phyloP scores from a whole-genome alignment of 768 basidiomycete species.

The Psilocybe azurescens region DNA sequence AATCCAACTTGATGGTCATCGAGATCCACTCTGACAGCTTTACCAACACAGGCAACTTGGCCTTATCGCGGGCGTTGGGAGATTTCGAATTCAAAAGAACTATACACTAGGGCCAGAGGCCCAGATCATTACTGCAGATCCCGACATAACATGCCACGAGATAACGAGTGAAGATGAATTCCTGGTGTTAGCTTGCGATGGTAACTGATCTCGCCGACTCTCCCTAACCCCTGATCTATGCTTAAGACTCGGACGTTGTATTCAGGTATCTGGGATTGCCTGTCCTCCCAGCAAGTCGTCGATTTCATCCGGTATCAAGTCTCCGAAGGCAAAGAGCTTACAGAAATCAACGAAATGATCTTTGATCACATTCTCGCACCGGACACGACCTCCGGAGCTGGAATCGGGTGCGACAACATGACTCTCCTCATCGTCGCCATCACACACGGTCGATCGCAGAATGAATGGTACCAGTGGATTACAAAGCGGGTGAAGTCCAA shows the following conservation, averaged over 20 bases:
- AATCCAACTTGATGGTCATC: slow-evolving; percentile 3
- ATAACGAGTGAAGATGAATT: slow-evolving; percentile 94
- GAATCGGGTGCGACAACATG: slow-evolving; percentile 99
- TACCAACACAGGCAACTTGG: slow-evolving; percentile 81
- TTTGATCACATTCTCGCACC: slow-evolving; percentile 95
- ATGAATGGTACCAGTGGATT: slow-evolving; percentile 94
- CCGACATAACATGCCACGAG: slow-evolving; percentile 85
- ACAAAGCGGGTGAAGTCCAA: slow-evolving; percentile 77
- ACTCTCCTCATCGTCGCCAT: slow-evolving; percentile 91
- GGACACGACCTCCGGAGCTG: slow-evolving; percentile 86
- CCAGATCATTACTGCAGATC: slow-evolving; percentile 95
- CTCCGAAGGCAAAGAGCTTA: slow-evolving; percentile 76
- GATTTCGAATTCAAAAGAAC: slow-evolving; percentile 99
- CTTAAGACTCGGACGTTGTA: background rate
- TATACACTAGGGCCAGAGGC: slow-evolving; percentile 78
- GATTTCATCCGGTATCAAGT: slow-evolving; percentile 87
- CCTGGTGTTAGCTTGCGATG: slow-evolving; percentile 95
- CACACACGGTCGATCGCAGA: slow-evolving; percentile 84
- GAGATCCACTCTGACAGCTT: background rate
- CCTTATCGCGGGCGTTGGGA: slow-evolving; percentile 91
- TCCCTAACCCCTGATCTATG: slow-evolving; percentile 1
- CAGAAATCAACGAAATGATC: slow-evolving; percentile 85
- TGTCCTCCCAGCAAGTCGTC: slow-evolving; percentile 90
- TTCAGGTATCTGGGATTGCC: slow-evolving; percentile 98
- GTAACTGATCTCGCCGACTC: slow-evolving; percentile 40